Evolutionary conservation across 306 rosid genomes (phyloP), one percentile per base, ranked within the genome.

Genomic region (Sesbania bispinosa): DNA sequence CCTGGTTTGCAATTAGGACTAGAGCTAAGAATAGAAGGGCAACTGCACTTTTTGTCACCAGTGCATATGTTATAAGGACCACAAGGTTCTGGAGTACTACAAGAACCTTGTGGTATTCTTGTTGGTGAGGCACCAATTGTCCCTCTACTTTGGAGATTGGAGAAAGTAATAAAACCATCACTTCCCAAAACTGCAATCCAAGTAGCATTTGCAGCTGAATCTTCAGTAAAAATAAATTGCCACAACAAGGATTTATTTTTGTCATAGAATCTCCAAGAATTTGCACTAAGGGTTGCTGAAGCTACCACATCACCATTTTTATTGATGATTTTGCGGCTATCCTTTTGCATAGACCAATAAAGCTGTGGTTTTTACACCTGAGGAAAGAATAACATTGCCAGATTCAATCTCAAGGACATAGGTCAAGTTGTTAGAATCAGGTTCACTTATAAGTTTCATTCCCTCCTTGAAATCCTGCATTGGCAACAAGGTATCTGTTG

Each of bases 191-290:
- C 89, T 7, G 92, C 95, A 69, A 79, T 42, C 97, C 97, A 90
- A 55, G 92, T 87, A 11, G 68, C 79, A 68, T 89, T 89, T 15
- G 42, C 20, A 72, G 59, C 85, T 6, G 7, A 6, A 60, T 23
- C 47, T 32, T 3, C 35, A 3, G 93, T 70, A 74, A 93, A 67
- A 68, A 77, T 80, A 50, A 91, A 86, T 35, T 87, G 96, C 96
- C 90, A 89, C 4, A 86, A 77, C 68, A 89, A 67, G 11, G 57
- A 84, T n/a, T 81, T 86, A 41, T 55, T 74, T 18, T 77, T 60
- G 65, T 86, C 95, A 76, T 86, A 94, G 73, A 91, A 85, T 38
- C 78, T 89, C 99, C 99, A 94, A 0, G 99, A 94, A 59, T 88
- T 94, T 13, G 41, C 81, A 61, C n/a, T 77, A 0, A 94, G 39